Evolutionary conservation across 2,329 filamentous ascomycete genomes (phyloP).

Genomic region (Microsporum ferrugineum): DNA sequence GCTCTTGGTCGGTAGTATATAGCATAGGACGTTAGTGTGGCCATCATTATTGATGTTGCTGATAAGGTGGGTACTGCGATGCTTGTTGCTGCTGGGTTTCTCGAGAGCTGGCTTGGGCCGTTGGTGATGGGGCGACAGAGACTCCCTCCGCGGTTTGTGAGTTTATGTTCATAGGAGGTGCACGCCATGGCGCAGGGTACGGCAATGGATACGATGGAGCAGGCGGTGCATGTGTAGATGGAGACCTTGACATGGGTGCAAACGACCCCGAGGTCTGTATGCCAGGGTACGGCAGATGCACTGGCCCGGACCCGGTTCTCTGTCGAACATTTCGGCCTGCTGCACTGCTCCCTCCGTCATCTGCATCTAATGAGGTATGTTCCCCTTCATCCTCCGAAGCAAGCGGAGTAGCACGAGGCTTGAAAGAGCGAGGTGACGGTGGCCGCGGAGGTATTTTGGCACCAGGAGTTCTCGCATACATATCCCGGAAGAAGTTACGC

Average conservation of each 20-base stretch:
- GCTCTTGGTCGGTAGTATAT: background rate
- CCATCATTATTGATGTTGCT: background rate
- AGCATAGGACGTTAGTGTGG: background rate
- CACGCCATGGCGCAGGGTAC: background rate
- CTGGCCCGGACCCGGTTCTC: slow-evolving; percentile 8
- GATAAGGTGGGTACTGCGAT: background rate
- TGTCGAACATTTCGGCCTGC: slow-evolving; percentile 10
- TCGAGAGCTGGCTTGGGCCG: background rate
- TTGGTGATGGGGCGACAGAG: background rate
- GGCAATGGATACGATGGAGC: background rate
- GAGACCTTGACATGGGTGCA: background rate
- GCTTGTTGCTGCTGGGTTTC: background rate
- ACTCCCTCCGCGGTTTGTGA: background rate
- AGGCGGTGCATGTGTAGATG: background rate
- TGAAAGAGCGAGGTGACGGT: slow-evolving; percentile 9
- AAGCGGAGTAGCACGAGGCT: background rate
- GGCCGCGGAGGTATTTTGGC: slow-evolving; percentile 11
- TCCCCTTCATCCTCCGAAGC: slow-evolving; percentile 7
- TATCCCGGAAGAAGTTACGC: slow-evolving; percentile 31
- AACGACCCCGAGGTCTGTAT: background rate
- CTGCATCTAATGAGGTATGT: background rate
- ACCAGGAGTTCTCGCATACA: slow-evolving; percentile 11
- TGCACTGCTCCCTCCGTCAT: background rate
- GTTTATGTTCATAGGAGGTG: background rate
- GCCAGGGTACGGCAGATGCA: background rate